phyloP scores from a whole-genome alignment of 768 basidiomycete species.

The Suillus tomentosus region DNA sequence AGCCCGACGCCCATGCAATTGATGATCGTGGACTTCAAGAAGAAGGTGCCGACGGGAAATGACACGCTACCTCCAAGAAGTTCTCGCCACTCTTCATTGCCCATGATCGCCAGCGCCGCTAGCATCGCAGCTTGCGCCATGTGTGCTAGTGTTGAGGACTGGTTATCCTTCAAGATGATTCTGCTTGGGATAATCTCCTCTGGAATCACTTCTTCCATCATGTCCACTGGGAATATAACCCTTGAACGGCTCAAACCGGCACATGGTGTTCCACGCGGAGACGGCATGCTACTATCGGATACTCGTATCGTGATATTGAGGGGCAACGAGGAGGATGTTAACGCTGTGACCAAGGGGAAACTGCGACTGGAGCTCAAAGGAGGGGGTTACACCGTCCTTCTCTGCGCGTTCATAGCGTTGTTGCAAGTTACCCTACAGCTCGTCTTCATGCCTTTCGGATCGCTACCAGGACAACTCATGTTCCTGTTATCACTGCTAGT shows the following conservation, averaged over 20 bases:
- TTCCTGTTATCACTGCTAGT: conserved; percentile 33
- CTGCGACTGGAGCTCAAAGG: conserved; percentile 28
- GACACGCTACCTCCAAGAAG: conserved; percentile 8
- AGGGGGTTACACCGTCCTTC: background rate
- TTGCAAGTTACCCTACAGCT: conserved; percentile 33
- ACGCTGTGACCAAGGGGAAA: conserved; percentile 29
- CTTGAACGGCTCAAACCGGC: conserved; percentile 29
- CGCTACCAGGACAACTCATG: conserved; percentile 37
- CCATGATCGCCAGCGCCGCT: conserved; percentile 23
- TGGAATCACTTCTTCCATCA: conserved; percentile 28
- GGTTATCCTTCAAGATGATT: conserved; percentile 30
- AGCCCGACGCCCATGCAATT: conserved; percentile 18
- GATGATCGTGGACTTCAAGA: conserved; percentile 7
- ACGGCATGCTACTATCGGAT: conserved; percentile 28
- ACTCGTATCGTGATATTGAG: conserved; percentile 26
- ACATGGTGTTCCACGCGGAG: conserved; percentile 27
- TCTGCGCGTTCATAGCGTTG: background rate
- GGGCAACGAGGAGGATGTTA: conserved; percentile 31
- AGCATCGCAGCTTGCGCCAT: conserved; percentile 25
- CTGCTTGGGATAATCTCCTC: conserved; percentile 31
- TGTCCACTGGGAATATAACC: conserved; percentile 27
- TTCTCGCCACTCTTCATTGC: conserved; percentile 11
- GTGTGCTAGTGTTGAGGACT: conserved; percentile 26
- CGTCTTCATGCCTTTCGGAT: conserved; percentile 34
- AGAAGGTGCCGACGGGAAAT: background rate